Conservation (phyloP, 225 moss, liverwort and hornwort species). For the Antitrichia curtipendula region DNA sequence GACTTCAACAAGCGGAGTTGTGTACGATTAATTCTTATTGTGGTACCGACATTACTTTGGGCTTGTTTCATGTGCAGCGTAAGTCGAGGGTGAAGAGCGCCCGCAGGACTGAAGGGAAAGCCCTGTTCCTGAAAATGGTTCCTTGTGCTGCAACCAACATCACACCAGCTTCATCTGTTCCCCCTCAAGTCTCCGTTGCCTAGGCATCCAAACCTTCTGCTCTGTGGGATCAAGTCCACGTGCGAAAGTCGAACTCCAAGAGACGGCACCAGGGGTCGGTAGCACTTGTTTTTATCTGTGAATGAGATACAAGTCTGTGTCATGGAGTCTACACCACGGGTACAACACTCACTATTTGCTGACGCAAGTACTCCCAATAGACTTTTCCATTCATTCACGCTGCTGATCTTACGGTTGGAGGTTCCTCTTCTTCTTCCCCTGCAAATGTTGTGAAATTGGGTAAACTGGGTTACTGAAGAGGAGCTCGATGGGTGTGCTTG, state of each 20-base stretch:
- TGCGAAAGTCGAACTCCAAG: background rate
- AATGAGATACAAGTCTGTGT: background rate
- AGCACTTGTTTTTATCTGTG: background rate
- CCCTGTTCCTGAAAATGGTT: slow-evolving; percentile 44
- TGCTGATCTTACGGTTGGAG: background rate
- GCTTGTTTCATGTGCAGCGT: background rate
- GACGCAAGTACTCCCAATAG: background rate
- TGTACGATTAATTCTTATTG: background rate
- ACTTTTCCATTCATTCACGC: background rate
- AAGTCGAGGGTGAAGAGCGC: slow-evolving; percentile 4
- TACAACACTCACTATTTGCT: background rate
- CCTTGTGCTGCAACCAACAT: slow-evolving; percentile 36
- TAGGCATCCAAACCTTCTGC: background rate
- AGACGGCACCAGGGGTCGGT: background rate
- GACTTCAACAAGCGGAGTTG: background rate
- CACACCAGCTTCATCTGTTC: background rate
- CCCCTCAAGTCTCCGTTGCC: background rate
- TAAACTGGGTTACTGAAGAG: background rate
- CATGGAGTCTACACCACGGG: background rate
- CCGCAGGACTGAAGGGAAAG: background rate
- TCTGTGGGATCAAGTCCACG: background rate
- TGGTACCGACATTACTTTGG: background rate
- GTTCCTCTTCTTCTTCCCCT: background rate
- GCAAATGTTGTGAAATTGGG: background rate
- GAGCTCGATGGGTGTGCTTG: background rate